Conservation (phyloP, 2,329 filamentous ascomycete genomes). For the Clarireedia paspali region DNA sequence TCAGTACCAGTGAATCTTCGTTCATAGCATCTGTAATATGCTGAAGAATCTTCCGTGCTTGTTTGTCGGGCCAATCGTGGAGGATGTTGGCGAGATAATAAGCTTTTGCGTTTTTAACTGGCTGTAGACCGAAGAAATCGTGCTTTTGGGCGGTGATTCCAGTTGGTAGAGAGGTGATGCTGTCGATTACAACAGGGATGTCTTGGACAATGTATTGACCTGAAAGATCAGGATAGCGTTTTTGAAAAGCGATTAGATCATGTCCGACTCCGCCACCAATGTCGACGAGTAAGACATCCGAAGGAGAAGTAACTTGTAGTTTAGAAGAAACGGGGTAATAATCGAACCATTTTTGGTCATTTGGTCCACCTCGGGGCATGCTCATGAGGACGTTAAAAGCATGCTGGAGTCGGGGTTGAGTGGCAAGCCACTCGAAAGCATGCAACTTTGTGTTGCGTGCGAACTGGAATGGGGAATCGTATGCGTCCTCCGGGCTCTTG, state of each 20-base stretch:
- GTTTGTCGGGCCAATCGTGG: slow-evolving; percentile 6
- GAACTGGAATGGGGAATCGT: slow-evolving; percentile 13
- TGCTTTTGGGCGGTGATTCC: not conserved
- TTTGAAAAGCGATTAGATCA: not conserved
- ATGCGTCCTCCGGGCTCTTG: slow-evolving; percentile 10
- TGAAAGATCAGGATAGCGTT: not conserved
- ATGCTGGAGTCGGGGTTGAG: slow-evolving; percentile 9
- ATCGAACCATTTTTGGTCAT: slow-evolving; percentile 7
- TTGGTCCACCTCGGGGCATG: not conserved
- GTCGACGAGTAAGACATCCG: slow-evolving; percentile 8
- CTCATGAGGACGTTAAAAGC: slow-evolving; percentile 14
- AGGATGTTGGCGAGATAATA: slow-evolving; percentile 1
- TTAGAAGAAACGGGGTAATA: slow-evolving; percentile 8
- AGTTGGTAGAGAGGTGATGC: not conserved
- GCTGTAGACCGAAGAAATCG: not conserved
- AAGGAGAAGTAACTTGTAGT: not conserved
- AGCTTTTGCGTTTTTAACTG: not conserved
- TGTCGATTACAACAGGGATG: not conserved
- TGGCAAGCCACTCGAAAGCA: slow-evolving; percentile 13
- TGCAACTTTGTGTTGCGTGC: slow-evolving; percentile 10
- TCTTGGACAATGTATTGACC: slow-evolving; percentile 4
- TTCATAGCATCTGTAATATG: slow-evolving; percentile 1
- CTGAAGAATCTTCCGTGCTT: not conserved
- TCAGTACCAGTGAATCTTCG: not conserved
- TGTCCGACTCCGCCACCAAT: slow-evolving; percentile 8